Evolutionary conservation across 2,329 filamentous ascomycete species (phyloP).

Genomic region (Cercospora sojina): DNA sequence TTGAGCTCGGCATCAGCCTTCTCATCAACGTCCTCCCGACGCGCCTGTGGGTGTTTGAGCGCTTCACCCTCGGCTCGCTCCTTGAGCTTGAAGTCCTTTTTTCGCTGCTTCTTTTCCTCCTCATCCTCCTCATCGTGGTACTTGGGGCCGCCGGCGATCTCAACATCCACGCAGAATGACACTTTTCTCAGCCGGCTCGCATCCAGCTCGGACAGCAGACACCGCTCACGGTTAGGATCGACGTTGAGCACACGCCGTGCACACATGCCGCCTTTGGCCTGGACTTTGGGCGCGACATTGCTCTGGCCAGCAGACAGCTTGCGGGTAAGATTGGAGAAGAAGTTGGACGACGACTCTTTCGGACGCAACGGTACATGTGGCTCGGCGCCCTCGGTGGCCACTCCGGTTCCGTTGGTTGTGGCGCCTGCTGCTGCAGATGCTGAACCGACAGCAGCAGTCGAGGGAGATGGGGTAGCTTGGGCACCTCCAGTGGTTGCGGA

Average conservation of each 20-base stretch:
- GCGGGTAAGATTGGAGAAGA: slow-evolving; percentile 77
- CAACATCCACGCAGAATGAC: slow-evolving; percentile 94
- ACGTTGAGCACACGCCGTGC: slow-evolving; percentile 82
- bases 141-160: slow-evolving; percentile 84
- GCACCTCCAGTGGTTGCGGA: neutral
- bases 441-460: neutral
- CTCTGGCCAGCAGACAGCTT: slow-evolving; percentile 67
- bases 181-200: slow-evolving; percentile 80
- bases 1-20: slow-evolving; percentile 38
- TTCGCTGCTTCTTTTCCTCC: slow-evolving; percentile 52
- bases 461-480: neutral
- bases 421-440: neutral
- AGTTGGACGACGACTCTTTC: slow-evolving; percentile 62
- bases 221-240: slow-evolving; percentile 75
- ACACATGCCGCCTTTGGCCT: slow-evolving; percentile 67
- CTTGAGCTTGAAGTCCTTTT: slow-evolving; percentile 60
- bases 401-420: neutral
- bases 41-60: slow-evolving; percentile 63
- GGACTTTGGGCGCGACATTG: slow-evolving; percentile 49
- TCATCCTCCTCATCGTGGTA: slow-evolving; percentile 63
- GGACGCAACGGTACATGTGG: slow-evolving; percentile 75
- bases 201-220: slow-evolving; percentile 74
- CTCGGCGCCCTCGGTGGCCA: slow-evolving; percentile 40
- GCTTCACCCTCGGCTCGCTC: slow-evolving; percentile 74
- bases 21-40: slow-evolving; percentile 58